Percentiles rank a stretch among this genome's conserved stretches.
These are phyloP conservation scores for Capsicum pubescens DNA, from an alignment of 257 asterid genomes.

Conservation along the genomic window DNA sequence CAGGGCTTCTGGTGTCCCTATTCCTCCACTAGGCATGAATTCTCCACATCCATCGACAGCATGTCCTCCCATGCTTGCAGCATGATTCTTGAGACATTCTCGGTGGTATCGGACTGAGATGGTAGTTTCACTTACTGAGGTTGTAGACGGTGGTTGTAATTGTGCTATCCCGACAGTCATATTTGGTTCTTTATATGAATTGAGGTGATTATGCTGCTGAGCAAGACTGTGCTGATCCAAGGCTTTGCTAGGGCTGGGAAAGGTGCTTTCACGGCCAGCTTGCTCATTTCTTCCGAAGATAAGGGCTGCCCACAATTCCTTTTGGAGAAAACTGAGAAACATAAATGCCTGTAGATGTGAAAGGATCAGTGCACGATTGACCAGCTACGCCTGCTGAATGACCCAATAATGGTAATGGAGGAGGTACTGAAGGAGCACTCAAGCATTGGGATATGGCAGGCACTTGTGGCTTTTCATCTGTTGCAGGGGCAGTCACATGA, in stretches of 20 bases:
- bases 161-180: neutral
- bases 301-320: constrained; percentile 61
- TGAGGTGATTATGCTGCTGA: neutral
- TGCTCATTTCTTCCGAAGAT: constrained; percentile 41
- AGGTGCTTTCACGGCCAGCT: neutral
- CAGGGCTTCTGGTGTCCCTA: constrained; percentile 17
- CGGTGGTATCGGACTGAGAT: neutral
- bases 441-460: constrained; percentile 72
- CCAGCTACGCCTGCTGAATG: constrained; percentile 81
- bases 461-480: constrained; percentile 50
- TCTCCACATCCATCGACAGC: constrained; percentile 21
- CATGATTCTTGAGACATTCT: constrained; percentile 23
- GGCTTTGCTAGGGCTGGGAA: constrained; percentile 3
- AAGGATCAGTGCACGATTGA: constrained; percentile 63
- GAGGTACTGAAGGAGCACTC: constrained; percentile 74
- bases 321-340: constrained; percentile 79
- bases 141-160: neutral
- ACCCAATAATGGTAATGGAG: constrained; percentile 56
- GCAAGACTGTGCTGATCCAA: neutral
- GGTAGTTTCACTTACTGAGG: constrained; percentile 12
- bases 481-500: neutral
- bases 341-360: constrained; percentile 54
- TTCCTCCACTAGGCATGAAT: neutral
- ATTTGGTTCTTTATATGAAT: neutral
- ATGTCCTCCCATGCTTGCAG: constrained; percentile 25